These are phyloP conservation scores for Rhododendron simsii DNA, from an alignment of 148 eudicot species.

Conservation along the genomic window DNA sequence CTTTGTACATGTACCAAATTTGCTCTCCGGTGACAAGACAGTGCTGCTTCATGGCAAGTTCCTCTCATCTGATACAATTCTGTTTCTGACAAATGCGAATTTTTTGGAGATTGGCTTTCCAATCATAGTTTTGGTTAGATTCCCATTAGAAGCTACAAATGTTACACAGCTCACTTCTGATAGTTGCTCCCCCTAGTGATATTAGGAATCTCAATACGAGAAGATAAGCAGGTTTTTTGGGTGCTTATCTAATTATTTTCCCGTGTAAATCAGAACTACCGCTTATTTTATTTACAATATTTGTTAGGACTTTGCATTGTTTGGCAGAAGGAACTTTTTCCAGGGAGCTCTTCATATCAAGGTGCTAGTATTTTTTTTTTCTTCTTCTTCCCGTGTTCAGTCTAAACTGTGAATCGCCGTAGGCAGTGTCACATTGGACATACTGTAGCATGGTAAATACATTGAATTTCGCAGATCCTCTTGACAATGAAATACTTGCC, in stretches of 20 bases:
- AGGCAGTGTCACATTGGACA: background rate
- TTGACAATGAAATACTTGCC: background rate
- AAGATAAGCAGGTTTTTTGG: conserved; percentile 27
- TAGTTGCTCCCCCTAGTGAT: background rate
- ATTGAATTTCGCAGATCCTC: background rate
- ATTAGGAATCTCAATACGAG: background rate
- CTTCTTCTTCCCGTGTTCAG: background rate
- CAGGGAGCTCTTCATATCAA: background rate
- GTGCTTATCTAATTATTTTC: conserved; percentile 32
- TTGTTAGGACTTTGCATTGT: background rate
- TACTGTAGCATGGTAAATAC: background rate
- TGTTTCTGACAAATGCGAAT: background rate
- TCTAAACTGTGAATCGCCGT: background rate
- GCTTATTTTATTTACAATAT: background rate
- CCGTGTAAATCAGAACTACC: conserved; percentile 3
- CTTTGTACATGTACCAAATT: background rate
- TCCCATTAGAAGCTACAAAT: background rate
- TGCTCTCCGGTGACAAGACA: background rate
- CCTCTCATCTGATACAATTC: background rate
- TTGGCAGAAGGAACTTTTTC: background rate
- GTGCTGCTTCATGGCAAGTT: conserved; percentile 3
- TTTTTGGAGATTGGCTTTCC: conserved; percentile 3
- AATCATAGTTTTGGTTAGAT: background rate
- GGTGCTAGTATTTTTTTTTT: background rate
- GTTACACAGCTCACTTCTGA: background rate